Base-by-base conservation (phyloP, 148 eudicot genomes). In the Gaultheria prostrata region DNA sequence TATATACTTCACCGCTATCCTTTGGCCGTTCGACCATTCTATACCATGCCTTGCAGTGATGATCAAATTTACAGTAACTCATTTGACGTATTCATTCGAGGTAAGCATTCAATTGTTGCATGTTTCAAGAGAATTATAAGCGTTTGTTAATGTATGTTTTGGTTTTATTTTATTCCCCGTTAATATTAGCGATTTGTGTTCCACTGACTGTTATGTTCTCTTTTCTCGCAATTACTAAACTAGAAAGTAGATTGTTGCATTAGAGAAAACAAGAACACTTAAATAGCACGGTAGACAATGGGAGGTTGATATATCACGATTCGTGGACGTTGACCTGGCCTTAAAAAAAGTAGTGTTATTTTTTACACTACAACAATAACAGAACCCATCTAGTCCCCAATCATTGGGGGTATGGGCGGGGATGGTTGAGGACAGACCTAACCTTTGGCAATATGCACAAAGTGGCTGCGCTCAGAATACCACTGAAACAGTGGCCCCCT, bases 1-100 rank as follows among this genome's bases (percentile, higher is more conserved):
- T 96, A 93, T 89, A 96, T 96, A 77, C 95, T 96, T 51, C 95
- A 96, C 77, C 95, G 94, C 35, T 96, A 96, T 85, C 99, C 99
- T 50, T 82, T 89, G 89, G 97, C 94, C 77, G 91, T 96, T 70
- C 88, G 99, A 45, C 98, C 99, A 61, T 96, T 96, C 86, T 96
- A 96, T 87, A 96, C 98, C 71, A 94, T 96, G 99, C 99, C 99
- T 39, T 96, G 93, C 84, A 57, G 83, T 65, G 99, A 94, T 78
- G 85, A 91, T 76, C 87, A 88, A 1, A 75, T 65, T 45, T 96
- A 96, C 76, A 94, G 98, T 87, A 96, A 94, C 84, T 96, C 99
- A 18, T 96, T 96, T 88, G 99, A 96, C 88, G 97, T 96, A 86
- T 96, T 96, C 76, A 94, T 96, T 53, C 90, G 99, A 86, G 99